These are phyloP conservation scores for Ceratocystis alfenasii DNA, from an alignment of 2,329 filamentous ascomycete genomes.

Conservation along the genomic window DNA sequence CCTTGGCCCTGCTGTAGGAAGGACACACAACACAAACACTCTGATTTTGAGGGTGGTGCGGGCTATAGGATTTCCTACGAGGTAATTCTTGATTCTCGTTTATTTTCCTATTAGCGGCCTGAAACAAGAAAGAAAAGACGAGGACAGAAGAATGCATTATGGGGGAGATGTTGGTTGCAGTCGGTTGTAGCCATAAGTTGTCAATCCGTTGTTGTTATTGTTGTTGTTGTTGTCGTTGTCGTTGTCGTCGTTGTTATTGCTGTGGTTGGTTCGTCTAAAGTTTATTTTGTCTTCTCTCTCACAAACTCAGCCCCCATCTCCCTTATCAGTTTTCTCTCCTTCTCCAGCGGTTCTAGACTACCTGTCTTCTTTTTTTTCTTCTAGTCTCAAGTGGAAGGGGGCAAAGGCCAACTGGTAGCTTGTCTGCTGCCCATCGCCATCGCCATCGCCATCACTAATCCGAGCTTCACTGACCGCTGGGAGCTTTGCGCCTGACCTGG, in stretches of 20 bases:
- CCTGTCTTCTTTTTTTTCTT: not conserved
- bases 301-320: not conserved
- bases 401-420: constrained; percentile 8
- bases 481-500: constrained; percentile 7
- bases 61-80: not conserved
- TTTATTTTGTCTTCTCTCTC: not conserved
- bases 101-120: not conserved
- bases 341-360: constrained; percentile 4
- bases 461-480: constrained; percentile 10
- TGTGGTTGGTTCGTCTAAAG: not conserved
- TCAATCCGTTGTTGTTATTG: not conserved
- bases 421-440: not conserved
- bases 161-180: not conserved
- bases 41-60: not conserved
- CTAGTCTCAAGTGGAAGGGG: not conserved
- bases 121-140: not conserved
- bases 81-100: not conserved
- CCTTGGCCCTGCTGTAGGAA: not conserved
- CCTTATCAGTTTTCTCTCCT: not conserved
- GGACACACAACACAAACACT: not conserved
- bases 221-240: not conserved
- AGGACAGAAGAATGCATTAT: not conserved
- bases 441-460: not conserved
- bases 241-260: constrained; percentile 1
- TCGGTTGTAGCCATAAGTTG: not conserved